A percentile compares a stretch with the other conserved stretches of the same genome.
phyloP scores from a whole-genome alignment of 768 basidiomycete genomes.

The Auricularia heimuer region DNA sequence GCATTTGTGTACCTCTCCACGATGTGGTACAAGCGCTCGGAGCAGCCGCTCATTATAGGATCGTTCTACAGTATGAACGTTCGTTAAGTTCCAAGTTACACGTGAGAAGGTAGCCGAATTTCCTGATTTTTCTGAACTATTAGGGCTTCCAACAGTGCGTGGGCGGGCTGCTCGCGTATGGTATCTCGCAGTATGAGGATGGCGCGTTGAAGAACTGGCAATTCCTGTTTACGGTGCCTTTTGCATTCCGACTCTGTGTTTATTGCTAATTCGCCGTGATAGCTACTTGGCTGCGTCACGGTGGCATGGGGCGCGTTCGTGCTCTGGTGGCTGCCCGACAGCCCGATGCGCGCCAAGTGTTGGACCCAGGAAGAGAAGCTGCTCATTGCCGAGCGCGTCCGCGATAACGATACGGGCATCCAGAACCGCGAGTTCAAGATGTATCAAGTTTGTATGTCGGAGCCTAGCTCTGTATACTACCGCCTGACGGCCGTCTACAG shows the following conservation, averaged over 20 bases:
- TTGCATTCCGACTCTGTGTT: background rate
- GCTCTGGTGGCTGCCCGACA: constrained; percentile 41
- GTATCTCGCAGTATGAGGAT: constrained; percentile 35
- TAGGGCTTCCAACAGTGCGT: constrained; percentile 37
- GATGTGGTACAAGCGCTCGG: constrained; percentile 44
- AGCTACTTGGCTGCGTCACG: constrained; percentile 36
- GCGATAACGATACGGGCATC: constrained; percentile 43
- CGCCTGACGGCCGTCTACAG: constrained; percentile 11
- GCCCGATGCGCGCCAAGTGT: constrained; percentile 38
- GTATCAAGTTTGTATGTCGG: constrained; percentile 12
- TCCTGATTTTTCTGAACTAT: too few species aligned
- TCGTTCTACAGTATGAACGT: constrained; percentile 36
- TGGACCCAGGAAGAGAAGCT: constrained; percentile 38
- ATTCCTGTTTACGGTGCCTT: constrained; percentile 28
- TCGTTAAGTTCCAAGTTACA: too few species aligned
- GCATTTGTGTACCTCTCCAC: constrained; percentile 40
- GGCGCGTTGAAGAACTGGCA: constrained; percentile 41
- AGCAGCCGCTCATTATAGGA: constrained; percentile 38
- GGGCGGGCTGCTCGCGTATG: constrained; percentile 40
- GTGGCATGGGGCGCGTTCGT: constrained; percentile 41
- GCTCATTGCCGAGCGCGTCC: constrained; percentile 39
- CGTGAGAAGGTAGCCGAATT: too few species aligned
- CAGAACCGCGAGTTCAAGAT: constrained; percentile 42
- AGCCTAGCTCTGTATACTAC: too few species aligned
- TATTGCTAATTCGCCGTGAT: constrained; percentile 5